phyloP scores from a whole-genome alignment of 192 early-diverging fungal genomes.

The Umbelopsis sp. region DNA sequence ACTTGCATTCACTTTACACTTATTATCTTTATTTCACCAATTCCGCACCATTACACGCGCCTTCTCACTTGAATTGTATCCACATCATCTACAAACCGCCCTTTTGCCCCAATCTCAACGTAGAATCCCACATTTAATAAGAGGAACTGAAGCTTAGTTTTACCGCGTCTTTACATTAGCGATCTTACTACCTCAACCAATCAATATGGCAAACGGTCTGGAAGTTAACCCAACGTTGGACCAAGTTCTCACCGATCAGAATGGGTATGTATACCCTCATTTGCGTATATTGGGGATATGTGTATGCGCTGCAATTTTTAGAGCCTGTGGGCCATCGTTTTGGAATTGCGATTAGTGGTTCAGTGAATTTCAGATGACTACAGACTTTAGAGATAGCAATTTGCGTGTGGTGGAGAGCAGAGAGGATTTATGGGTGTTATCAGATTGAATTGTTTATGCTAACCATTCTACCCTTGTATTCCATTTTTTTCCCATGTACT shows the following conservation, averaged over 20 bases:
- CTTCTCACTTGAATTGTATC: constrained; percentile 8
- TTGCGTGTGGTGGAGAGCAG: too few species aligned
- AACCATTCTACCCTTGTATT: neutral
- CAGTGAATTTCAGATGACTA: too few species aligned
- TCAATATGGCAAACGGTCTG: constrained; percentile 19
- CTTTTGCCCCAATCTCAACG: neutral
- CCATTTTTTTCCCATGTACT: neutral
- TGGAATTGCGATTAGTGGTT: too few species aligned
- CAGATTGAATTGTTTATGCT: too few species aligned
- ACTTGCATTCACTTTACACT: constrained; percentile 22
- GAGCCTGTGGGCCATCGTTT: too few species aligned
- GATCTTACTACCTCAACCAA: constrained; percentile 15
- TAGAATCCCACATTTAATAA: constrained; percentile 8
- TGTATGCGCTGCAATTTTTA: neutral
- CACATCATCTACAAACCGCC: neutral
- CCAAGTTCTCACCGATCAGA: constrained; percentile 18
- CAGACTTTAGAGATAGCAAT: too few species aligned
- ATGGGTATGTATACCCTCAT: constrained; percentile 22
- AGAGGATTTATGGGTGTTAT: too few species aligned
- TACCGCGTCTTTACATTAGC: constrained; percentile 18
- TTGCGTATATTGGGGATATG: neutral
- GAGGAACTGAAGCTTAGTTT: constrained; percentile 13
- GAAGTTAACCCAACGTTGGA: constrained; percentile 16
- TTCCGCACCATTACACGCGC: constrained; percentile 10
- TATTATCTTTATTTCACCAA: neutral